A percentile compares a stretch with the other conserved stretches of the same genome.
These are phyloP conservation scores for Exophiala xenobiotica DNA, from an alignment of 2,329 filamentous ascomycete species.

Conservation along the genomic window DNA sequence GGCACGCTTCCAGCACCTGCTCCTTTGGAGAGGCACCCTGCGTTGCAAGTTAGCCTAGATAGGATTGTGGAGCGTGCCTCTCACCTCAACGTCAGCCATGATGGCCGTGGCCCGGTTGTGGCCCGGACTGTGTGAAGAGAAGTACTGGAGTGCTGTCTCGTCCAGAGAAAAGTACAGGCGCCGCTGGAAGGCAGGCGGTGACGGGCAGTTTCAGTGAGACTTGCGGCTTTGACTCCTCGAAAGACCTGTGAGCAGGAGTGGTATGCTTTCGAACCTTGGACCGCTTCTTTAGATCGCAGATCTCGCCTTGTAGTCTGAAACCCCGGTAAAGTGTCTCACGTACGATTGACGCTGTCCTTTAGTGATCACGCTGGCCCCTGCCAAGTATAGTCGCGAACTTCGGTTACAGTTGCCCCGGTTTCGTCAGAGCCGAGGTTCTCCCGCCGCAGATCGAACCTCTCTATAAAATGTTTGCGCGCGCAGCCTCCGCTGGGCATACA, in stretches of 20 bases:
- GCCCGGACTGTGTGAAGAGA: background rate
- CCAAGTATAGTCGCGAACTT: background rate
- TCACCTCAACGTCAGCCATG: slow-evolving; percentile 47
- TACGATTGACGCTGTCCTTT: background rate
- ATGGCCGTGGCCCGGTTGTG: slow-evolving; percentile 6
- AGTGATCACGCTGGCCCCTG: background rate
- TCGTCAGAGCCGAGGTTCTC: background rate
- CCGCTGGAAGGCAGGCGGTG: too few relatives aligned
- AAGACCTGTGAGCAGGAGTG: too few relatives aligned
- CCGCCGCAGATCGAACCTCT: background rate
- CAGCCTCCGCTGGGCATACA: background rate
- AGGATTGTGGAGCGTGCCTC: slow-evolving; percentile 7
- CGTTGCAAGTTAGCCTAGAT: slow-evolving; percentile 3
- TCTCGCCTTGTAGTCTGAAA: too few relatives aligned
- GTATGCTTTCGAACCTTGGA: too few relatives aligned
- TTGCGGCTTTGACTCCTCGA: background rate
- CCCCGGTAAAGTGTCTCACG: too few relatives aligned
- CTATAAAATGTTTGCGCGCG: slow-evolving; percentile 1
- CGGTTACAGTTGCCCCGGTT: background rate
- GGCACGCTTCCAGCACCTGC: slow-evolving; percentile 86
- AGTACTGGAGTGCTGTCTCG: too few relatives aligned
- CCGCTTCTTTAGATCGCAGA: too few relatives aligned
- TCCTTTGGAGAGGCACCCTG: slow-evolving; percentile 84
- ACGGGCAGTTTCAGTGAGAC: too few relatives aligned
- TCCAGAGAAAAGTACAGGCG: too few relatives aligned